These are phyloP conservation scores for Trichoderma harzianum DNA, from an alignment of 2,329 filamentous ascomycete species.

Conservation along the genomic window DNA sequence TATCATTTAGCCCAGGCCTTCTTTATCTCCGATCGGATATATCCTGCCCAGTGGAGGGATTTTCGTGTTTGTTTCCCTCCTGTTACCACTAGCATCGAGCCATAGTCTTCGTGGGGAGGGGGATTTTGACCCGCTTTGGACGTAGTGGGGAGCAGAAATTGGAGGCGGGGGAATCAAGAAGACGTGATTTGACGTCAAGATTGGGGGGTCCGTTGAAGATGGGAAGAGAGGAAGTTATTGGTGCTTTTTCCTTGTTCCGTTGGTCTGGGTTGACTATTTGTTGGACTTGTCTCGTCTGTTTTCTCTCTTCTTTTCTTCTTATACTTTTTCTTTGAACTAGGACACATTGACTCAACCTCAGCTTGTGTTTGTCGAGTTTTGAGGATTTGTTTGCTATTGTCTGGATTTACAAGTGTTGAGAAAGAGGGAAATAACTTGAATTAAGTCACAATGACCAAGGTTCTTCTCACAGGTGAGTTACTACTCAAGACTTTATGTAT, in stretches of 20 bases:
- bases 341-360: not conserved
- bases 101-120: not conserved
- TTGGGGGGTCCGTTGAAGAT: not conserved
- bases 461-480: constrained; percentile 31
- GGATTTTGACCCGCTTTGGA: not conserved
- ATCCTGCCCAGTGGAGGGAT: not conserved
- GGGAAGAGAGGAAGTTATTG: not conserved
- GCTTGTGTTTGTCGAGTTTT: not conserved
- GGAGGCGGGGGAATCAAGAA: not conserved
- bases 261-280: not conserved
- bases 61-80: not conserved
- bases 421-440: not conserved
- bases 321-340: not conserved
- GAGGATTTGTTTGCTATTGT: not conserved
- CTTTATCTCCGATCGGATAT: not conserved
- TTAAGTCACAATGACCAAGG: constrained; percentile 27
- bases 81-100: not conserved
- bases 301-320: not conserved
- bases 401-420: not conserved
- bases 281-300: not conserved
- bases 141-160: not conserved
- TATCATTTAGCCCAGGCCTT: not conserved
- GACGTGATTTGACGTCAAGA: constrained; percentile 6
- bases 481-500: not conserved
- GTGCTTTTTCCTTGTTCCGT: not conserved